A percentile compares a stretch with the other conserved stretches of the same genome.
phyloP scores from a whole-genome alignment of 257 asterid genomes.

The Perilla frutescens region DNA sequence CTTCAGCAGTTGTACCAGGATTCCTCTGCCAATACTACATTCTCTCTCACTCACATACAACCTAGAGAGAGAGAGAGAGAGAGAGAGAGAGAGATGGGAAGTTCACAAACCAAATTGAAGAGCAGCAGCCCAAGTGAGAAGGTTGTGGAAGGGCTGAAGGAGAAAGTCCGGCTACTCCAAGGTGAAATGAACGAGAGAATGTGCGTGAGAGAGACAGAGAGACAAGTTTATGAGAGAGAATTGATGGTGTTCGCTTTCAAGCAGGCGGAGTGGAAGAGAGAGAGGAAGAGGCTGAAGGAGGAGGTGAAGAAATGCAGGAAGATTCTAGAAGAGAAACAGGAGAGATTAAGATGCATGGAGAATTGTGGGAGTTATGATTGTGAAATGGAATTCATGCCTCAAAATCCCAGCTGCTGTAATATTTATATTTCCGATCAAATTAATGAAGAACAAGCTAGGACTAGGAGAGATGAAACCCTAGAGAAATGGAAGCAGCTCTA shows the following conservation, averaged over 20 bases:
- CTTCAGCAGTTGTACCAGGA: slow-evolving; percentile 26
- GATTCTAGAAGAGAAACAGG: slow-evolving; percentile 43
- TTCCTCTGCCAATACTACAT: background rate
- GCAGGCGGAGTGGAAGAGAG: slow-evolving; percentile 76
- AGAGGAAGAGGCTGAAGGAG: slow-evolving; percentile 59
- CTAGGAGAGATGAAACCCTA: slow-evolving; percentile 60
- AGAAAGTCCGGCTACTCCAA: slow-evolving; percentile 58
- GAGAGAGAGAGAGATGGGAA: slow-evolving; percentile 55
- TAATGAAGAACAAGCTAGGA: slow-evolving; percentile 36
- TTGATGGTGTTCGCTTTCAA: slow-evolving; percentile 66
- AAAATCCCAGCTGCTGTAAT: background rate
- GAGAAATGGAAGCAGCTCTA: slow-evolving; percentile 92
- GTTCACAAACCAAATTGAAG: slow-evolving; percentile 53
- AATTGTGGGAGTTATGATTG: slow-evolving; percentile 24
- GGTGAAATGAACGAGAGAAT: slow-evolving; percentile 64
- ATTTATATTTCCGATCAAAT: slow-evolving; percentile 25
- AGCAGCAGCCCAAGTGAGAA: slow-evolving; percentile 34
- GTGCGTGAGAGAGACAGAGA: slow-evolving; percentile 70
- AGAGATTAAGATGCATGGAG: slow-evolving; percentile 23
- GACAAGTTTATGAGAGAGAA: slow-evolving; percentile 60
- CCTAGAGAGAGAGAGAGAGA: background rate
- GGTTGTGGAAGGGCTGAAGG: slow-evolving; percentile 59
- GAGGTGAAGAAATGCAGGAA: slow-evolving; percentile 54
- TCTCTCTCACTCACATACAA: background rate
- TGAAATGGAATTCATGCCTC: background rate